Base-by-base conservation (phyloP, 805 yeast genomes). In the Cyberlindnera lachancei region DNA sequence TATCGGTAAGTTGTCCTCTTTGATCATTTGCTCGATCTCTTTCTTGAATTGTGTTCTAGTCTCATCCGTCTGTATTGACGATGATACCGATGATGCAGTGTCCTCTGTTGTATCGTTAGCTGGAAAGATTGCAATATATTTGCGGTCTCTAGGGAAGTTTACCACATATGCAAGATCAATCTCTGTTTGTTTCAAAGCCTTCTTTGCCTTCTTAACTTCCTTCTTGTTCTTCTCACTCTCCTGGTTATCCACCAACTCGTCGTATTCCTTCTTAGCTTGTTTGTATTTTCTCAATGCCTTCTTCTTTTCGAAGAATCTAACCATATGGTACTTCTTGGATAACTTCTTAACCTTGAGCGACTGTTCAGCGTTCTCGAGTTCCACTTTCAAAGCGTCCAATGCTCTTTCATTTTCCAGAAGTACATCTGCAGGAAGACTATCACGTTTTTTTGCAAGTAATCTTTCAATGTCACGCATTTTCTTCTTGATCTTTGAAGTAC, bases 391-490 rank as follows among this genome's bases (percentile, higher is more conserved):
- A 2, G 85, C 84, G 29, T 70, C 73, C 34, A 85, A 57, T 1
- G 83, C 80, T 56, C 94, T 73, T 56, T 85, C 92, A 42, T 84
- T 80, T 29, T 79, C 81, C 13, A 74, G 58, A 35, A 78, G 66
- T 17, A 77, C 66, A 45, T 75, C 73, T 12, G 85, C 79, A 4
- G 84, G 79, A 34, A 81, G 56, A 15, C 60, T 66, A 26, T 74
- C 78, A 45, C 67, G 71, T 45, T 64, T 64, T 35, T 64, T 66
- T 14, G 46, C 49, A 38, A 90, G 61, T 14, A 83, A 61, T 45
- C 96, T 69, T 47, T 81, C 79, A 23, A 86, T 66, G 54, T 90
- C 95, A 61, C 97, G 75, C 41, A 90, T 83, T 59, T 81, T 82
- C 64, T 81, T 86, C 57, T 77, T 84, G 41, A 86, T 69, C 46